These are phyloP conservation scores for Xylariaceae sp. DNA, from an alignment of 2,329 filamentous ascomycete species.

Conservation along the genomic window DNA sequence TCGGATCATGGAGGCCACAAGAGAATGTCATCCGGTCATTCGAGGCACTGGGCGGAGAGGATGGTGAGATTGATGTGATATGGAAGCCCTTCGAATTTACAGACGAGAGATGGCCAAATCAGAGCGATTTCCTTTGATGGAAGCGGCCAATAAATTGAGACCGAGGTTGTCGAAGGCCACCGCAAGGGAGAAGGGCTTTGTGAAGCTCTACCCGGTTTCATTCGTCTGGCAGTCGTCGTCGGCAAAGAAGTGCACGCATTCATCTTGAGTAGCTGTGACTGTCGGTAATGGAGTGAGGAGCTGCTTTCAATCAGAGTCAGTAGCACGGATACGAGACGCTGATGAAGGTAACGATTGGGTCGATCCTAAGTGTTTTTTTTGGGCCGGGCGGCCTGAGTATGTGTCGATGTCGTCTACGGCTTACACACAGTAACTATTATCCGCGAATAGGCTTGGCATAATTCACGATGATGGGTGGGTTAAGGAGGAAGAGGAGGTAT, in stretches of 20 bases:
- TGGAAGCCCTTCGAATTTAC: background rate
- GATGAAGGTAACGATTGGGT: background rate
- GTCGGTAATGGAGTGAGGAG: background rate
- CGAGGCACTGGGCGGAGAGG: background rate
- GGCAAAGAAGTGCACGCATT: background rate
- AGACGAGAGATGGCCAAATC: background rate
- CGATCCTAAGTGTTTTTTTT: background rate
- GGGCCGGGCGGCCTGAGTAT: background rate
- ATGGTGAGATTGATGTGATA: background rate
- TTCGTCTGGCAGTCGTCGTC: background rate
- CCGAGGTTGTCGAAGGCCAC: background rate
- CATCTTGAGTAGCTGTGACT: background rate
- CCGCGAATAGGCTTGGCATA: background rate
- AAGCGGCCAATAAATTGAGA: background rate
- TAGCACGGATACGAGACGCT: background rate
- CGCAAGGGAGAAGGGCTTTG: background rate
- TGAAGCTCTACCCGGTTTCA: background rate
- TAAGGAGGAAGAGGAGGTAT: background rate
- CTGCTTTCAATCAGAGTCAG: background rate
- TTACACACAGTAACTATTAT: slow-evolving; percentile 5
- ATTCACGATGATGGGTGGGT: background rate
- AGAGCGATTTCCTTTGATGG: background rate
- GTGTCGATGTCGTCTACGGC: slow-evolving; percentile 2
- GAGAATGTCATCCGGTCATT: background rate
- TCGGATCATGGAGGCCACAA: background rate